Evolutionary conservation across 78 protist genomes (phyloP).

Genomic region (Protostelium mycophagum): DNA sequence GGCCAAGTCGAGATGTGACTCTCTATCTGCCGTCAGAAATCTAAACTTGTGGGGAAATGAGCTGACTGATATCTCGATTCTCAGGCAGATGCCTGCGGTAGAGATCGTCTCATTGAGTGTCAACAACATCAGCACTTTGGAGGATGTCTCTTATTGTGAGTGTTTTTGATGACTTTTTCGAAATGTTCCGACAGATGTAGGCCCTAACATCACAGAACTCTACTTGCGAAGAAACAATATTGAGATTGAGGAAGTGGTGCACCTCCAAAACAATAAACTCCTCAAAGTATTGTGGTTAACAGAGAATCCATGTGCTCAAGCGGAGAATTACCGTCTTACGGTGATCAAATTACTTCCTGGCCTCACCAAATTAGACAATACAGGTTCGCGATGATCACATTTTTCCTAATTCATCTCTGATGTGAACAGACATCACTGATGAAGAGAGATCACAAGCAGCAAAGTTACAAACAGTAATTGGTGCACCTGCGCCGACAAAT

Average conservation of each 20-base stretch:
- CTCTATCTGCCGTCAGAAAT: constrained; percentile 20
- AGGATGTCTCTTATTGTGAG: constrained; percentile 32
- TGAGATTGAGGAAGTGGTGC: constrained; percentile 21
- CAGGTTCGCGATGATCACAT: not conserved
- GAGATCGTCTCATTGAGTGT: constrained; percentile 51
- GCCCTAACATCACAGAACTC: constrained; percentile 43
- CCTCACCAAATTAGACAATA: constrained; percentile 52
- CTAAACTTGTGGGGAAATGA: constrained; percentile 68
- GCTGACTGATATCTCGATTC: constrained; percentile 43
- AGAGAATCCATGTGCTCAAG: constrained; percentile 62
- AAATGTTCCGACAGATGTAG: not conserved
- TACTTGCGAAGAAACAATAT: constrained; percentile 66
- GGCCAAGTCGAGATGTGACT: constrained; percentile 10
- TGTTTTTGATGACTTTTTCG: not conserved
- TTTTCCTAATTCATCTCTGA: not conserved
- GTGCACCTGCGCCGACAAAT: not conserved
- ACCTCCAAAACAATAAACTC: constrained; percentile 7
- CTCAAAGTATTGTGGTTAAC: constrained; percentile 50
- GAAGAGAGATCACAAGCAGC: not conserved
- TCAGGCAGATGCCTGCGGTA: constrained; percentile 36
- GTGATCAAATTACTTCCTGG: constrained; percentile 19
- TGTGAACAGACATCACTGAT: not conserved
- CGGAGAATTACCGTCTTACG: constrained; percentile 2
- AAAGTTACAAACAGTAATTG: not conserved
- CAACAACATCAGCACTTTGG: constrained; percentile 41